A percentile compares a stretch with the other conserved stretches of the same genome.
Conservation (phyloP, 805 yeast species). For the Maudiozyma bulderi region DNA sequence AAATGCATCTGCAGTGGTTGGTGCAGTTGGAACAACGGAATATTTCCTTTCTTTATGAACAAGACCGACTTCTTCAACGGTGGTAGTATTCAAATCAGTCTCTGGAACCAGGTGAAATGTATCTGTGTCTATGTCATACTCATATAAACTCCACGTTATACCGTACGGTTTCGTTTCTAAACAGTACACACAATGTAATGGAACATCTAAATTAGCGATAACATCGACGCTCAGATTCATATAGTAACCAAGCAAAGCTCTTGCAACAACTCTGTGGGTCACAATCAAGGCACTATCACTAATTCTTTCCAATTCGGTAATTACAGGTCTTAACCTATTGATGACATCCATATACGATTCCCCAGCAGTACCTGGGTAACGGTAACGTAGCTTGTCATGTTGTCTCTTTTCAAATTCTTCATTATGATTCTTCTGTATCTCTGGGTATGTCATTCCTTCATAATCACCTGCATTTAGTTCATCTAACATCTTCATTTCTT, state of each 20-base stretch:
- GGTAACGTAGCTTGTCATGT: conserved; percentile 66
- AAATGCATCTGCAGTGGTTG: conserved; percentile 27
- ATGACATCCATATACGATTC: conserved; percentile 92
- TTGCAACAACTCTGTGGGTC: conserved; percentile 83
- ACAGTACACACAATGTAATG: conserved; percentile 81
- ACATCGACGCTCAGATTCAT: conserved; percentile 70
- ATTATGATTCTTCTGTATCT: conserved; percentile 64
- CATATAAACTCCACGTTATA: conserved; percentile 84
- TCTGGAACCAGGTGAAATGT: conserved; percentile 62
- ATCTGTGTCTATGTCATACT: conserved; percentile 68
- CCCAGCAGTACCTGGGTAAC: conserved; percentile 97
- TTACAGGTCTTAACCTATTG: conserved; percentile 78
- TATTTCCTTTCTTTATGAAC: conserved; percentile 59
- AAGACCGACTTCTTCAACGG: conserved; percentile 62
- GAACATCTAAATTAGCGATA: conserved; percentile 86
- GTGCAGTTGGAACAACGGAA: conserved; percentile 71
- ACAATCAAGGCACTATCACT: conserved; percentile 76
- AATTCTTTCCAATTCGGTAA: conserved; percentile 86
- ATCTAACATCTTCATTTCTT: conserved; percentile 87
- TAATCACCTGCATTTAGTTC: conserved; percentile 89
- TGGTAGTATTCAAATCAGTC: conserved; percentile 35
- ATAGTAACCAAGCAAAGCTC: conserved; percentile 82
- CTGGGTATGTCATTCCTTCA: conserved; percentile 88
- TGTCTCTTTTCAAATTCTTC: conserved; percentile 71
- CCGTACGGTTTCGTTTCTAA: conserved; percentile 93